phyloP scores from a whole-genome alignment of 169 alveolate genomes.

The Eimeria brunetti region DNA sequence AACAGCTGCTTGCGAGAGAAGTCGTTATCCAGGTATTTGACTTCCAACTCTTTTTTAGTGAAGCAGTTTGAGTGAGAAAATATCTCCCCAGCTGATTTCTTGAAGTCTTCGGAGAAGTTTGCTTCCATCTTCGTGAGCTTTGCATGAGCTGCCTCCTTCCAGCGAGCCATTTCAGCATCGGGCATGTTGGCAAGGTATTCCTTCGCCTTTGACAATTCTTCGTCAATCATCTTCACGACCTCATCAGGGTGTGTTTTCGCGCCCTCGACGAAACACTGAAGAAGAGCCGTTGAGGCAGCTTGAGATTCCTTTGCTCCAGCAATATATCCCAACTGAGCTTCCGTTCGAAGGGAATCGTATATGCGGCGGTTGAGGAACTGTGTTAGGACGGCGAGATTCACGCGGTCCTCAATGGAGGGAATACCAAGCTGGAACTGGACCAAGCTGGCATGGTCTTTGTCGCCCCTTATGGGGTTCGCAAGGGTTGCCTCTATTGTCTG shows the following conservation, averaged over 20 bases:
- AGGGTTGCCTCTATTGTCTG: conserved; percentile 72
- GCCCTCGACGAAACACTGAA: conserved; percentile 80
- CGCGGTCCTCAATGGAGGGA: conserved; percentile 82
- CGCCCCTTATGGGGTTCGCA: conserved; percentile 80
- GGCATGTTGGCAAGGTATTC: conserved; percentile 63
- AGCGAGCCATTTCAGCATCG: conserved; percentile 74
- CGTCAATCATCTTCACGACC: conserved; percentile 72
- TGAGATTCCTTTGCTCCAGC: conserved; percentile 79
- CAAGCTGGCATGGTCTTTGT: conserved; percentile 78
- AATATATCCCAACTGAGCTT: conserved; percentile 82
- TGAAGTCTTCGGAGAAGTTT: conserved; percentile 73
- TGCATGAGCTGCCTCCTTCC: conserved; percentile 78
- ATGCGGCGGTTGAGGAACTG: conserved; percentile 76
- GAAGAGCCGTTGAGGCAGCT: conserved; percentile 69
- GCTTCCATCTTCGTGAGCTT: conserved; percentile 56
- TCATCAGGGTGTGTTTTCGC: conserved; percentile 79
- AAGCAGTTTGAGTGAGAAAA: conserved; percentile 74
- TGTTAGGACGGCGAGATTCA: conserved; percentile 74
- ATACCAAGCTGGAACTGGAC: conserved; percentile 80
- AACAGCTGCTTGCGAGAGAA: conserved; percentile 64
- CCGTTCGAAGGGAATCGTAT: conserved; percentile 81
- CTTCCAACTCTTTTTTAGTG: conserved; percentile 56
- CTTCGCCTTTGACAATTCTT: conserved; percentile 30
- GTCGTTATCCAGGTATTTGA: conserved; percentile 54
- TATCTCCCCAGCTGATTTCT: conserved; percentile 71